phyloP scores from a whole-genome alignment of 1,284 basidiomycete genomes.

The Boletus semigastroideus region DNA sequence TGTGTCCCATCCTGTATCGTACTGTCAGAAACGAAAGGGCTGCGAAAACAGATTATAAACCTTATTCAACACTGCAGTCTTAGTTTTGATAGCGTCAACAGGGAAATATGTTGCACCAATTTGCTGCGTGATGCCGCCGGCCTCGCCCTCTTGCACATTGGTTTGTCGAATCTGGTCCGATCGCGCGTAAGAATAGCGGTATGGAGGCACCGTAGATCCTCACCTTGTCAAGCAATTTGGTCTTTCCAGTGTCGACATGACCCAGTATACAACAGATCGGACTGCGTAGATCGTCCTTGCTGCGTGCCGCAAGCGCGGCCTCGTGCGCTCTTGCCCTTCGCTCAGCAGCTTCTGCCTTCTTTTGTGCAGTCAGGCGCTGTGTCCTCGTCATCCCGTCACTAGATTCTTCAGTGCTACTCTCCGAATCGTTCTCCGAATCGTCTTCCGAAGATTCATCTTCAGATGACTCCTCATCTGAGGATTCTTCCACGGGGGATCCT shows the following conservation, averaged over 20 bases:
- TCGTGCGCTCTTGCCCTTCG: constrained; percentile 82
- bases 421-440: constrained; percentile 46
- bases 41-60: constrained; percentile 37
- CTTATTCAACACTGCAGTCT: constrained; percentile 91
- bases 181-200: constrained; percentile 9
- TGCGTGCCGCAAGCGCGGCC: constrained; percentile 84
- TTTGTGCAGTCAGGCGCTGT: constrained; percentile 70
- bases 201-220: constrained; percentile 9
- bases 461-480: constrained; percentile 46
- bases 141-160: constrained; percentile 99
- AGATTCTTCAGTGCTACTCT: constrained; percentile 43
- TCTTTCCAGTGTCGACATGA: constrained; percentile 99
- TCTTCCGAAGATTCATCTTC: constrained; percentile 43
- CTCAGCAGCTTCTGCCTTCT: constrained; percentile 83
- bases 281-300: constrained; percentile 88
- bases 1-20: constrained; percentile 64
- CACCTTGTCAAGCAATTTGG: constrained; percentile 96
- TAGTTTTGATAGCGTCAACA: constrained; percentile 90
- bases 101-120: constrained; percentile 99
- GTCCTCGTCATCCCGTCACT: constrained; percentile 65
- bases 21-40: constrained; percentile 3
- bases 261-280: constrained; percentile 99
- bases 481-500: constrained; percentile 30
- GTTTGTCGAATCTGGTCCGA: constrained; percentile 90
- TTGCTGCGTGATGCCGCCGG: constrained; percentile 99